Evolutionary conservation across 2,329 filamentous ascomycete species (phyloP), one percentile per base, ranked within the genome.

Genomic region (Thelonectria discophora): DNA sequence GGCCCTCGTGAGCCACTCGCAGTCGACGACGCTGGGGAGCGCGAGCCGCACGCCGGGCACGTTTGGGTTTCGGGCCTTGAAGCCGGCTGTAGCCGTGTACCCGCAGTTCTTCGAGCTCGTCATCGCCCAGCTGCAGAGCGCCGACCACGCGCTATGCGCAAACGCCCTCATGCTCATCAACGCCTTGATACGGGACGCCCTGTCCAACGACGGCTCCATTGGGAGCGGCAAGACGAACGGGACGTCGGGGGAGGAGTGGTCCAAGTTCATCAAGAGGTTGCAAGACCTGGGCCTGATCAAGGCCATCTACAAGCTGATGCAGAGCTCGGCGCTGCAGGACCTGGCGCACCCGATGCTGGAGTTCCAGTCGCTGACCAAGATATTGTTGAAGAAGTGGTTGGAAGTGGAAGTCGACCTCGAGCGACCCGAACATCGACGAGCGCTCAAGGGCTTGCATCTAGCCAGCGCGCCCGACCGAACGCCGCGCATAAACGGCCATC

Each of bases 161-260:
- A 98, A 97, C 79, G 92, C 95, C 1, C 84, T 99, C 55, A 95
- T 97, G 82, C 83, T 99, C 59, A 92, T 99, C 77, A 99, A 99
- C 75, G 93, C 94, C 1, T 83, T 99, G 48, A 97, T 98, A 81
- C 87, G 95, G 54, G 95, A 99, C 76, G 91, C 93, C 5, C 88
- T 98, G 53, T 90, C 91, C 27, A 89, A 86, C 71, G 92, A 94
- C 54, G 82, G 83, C 45, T 86, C 89, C 61, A 62, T 69, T 46
- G 60, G 66, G 27, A 67, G 71, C 13, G 69, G 72, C 55, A 73
- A 76, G 20, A 66, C 65, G 6, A 69, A 73, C 30, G 64, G 63
- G n/a, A 48, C 64, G 4, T 69, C 71, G 34, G 72, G 75, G 13
- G 88, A 92, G 63, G 94, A 98, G 71, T 98, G 95, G 94, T 92